These are phyloP conservation scores for Plasmodium gallinaceum DNA, from an alignment of 169 alveolate genomes.

Conservation along the genomic window DNA sequence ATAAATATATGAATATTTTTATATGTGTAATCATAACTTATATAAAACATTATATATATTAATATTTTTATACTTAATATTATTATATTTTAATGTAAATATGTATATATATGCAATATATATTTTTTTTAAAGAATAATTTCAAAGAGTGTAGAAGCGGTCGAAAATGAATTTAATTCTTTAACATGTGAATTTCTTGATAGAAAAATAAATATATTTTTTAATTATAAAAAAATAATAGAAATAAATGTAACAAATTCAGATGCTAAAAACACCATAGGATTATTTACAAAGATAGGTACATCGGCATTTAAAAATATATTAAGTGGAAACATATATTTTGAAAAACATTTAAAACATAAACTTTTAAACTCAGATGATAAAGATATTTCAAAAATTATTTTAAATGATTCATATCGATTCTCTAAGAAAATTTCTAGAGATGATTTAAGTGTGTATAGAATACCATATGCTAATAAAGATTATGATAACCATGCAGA, in stretches of 20 bases:
- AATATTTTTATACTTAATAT: too few species aligned
- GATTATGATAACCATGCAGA: slow-evolving; percentile 30
- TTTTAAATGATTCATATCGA: slow-evolving; percentile 33
- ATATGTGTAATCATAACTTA: background rate
- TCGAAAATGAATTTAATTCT: slow-evolving; percentile 7
- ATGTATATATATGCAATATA: background rate
- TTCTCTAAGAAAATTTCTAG: slow-evolving; percentile 29
- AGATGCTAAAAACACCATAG: background rate
- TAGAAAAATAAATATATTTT: slow-evolving; percentile 37
- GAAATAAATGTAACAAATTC: slow-evolving; percentile 25
- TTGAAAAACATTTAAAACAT: slow-evolving; percentile 31
- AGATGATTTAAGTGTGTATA: slow-evolving; percentile 65
- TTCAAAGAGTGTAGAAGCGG: slow-evolving; percentile 34
- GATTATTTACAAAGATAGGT: slow-evolving; percentile 59
- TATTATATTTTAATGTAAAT: background rate
- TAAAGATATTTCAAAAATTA: slow-evolving; percentile 22
- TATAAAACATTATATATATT: background rate
- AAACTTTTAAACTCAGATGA: slow-evolving; percentile 10
- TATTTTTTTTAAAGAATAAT: slow-evolving; percentile 26
- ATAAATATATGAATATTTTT: background rate
- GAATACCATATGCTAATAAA: slow-evolving; percentile 20
- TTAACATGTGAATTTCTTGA: slow-evolving; percentile 27
- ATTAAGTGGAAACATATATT: slow-evolving; percentile 40
- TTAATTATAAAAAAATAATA: slow-evolving; percentile 53
- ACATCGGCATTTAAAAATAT: slow-evolving; percentile 53